phyloP scores from a whole-genome alignment of 805 yeast genomes.

The Barnettozyma californica region DNA sequence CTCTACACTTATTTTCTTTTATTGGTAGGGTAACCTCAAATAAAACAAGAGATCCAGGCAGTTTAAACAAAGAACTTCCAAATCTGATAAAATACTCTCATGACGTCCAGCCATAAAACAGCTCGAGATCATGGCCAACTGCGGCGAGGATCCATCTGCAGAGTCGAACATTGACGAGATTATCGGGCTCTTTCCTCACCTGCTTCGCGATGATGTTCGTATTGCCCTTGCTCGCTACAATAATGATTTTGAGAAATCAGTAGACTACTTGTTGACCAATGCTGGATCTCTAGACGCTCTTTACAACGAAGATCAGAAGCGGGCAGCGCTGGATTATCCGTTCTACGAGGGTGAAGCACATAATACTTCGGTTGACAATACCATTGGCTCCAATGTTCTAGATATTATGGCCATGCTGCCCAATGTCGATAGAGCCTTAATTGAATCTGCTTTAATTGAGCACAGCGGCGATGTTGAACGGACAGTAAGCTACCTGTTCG shows the following conservation, averaged over 20 bases:
- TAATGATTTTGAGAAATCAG: constrained; percentile 4
- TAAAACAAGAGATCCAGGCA: background rate
- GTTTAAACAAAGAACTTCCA: background rate
- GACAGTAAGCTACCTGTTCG: background rate
- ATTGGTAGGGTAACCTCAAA: background rate
- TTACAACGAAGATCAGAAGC: background rate
- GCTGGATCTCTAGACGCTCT: background rate
- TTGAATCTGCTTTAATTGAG: background rate
- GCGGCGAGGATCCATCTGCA: background rate
- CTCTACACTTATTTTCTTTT: too few relatives aligned
- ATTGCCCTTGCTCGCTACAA: background rate
- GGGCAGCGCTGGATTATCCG: background rate
- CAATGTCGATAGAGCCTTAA: background rate
- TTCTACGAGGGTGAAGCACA: background rate
- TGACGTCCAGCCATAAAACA: too few relatives aligned
- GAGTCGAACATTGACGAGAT: background rate
- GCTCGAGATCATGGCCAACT: background rate
- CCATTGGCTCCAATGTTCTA: background rate
- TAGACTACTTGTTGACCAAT: background rate
- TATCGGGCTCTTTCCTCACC: background rate
- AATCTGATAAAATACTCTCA: background rate
- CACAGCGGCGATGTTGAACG: constrained; percentile 1
- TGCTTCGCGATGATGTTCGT: background rate
- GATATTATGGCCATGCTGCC: constrained; percentile 1
- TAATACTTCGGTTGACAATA: background rate